Base-by-base conservation (phyloP, 225 moss, liverwort and hornwort species). In the Marchantia paleacea region DNA sequence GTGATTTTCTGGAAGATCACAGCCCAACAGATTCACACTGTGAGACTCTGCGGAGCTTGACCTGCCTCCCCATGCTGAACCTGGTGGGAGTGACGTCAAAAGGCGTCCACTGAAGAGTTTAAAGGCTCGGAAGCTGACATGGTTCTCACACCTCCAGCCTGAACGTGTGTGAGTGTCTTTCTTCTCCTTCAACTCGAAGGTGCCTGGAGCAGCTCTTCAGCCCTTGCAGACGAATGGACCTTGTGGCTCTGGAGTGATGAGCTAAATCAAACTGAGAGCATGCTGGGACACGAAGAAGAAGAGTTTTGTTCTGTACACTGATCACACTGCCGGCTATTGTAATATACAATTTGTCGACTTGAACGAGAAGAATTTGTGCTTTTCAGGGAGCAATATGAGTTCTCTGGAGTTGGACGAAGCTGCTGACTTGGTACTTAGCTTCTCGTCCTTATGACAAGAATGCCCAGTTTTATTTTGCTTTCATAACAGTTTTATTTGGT, bases 341-440 rank as follows among this genome's bases (percentile, higher is more conserved):
- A 39, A 39, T 39, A 39, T 52, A 16, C 6, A 74, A 74, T 74
- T 52, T 29, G 73, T 11, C 54, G 73, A 74, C 73, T 28, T 74
- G 54, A 54, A 74, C 55, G 10, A 55, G 54, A 53, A 54, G 12
- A 8, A 28, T 26, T 25, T 12, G 24, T 25, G 11, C 8, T 11
- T n/a, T 10, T n/a, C 3, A 11, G 52, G 52, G 24, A 50, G 15
- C 25, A 74, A 12, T 0, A 74, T 74, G 73, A 51, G 6, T 29
- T 75, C 58, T 58, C 58, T 75, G 55, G 75, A 75, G 39, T 15
- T 53, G 25, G 58, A 75, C 55, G 75, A 75, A 58, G 22, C 58
- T 19, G 75, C 53, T 18, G 75, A 75, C 31, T 75, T 75, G 75
- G 73, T 74, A 74, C 25, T 6, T 25, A 50, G 20, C 50, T 10